Base-by-base conservation (phyloP, 2,329 filamentous ascomycete species). In the Lachnellula occidentalis region DNA sequence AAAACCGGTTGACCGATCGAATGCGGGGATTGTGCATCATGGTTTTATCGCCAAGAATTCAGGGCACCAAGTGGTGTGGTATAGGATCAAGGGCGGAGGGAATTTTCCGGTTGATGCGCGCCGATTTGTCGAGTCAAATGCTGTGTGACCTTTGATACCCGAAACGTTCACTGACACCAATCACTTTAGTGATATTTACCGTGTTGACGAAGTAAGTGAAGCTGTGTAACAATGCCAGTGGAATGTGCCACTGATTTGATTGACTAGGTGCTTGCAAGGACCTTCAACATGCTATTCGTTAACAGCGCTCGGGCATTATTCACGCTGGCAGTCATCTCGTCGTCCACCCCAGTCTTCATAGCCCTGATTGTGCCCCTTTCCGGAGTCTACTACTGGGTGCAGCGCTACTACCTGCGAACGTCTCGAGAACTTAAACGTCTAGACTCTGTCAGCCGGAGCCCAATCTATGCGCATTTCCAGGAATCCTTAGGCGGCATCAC, bases 381-480 rank as follows among this genome's bases (percentile, higher is more conserved):
- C 52, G 80, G 82, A 50, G 78, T 95, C 55, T 99, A 99, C 54
- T 80, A 95, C 64, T 95, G 85, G 74, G 95, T 97, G 65, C 94
- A 99, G 72, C 86, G 92, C 65, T 99, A 99, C 78, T 99, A 99
- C 71, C 82, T 99, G 48, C 83, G 92, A 59, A 96, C 94, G 14
- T 99, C 94, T 56, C 88, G 95, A 60, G 95, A 99, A 74, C 80
- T 99, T 61, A 99, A 99, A 78, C 83, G 94, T 61, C 79, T 99
- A 56, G 94, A 99, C 73, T 96, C 92, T 69, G 87, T 97, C 63
- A 96, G 88, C 70, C 86, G 91, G 65, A 96, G 92, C 70, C 95
- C 95, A 24, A 95, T 99, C 65, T 99, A 92, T 71, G 94, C 94
- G 6, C 95, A 99, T 72, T 99, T 99, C 75, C 94, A 99, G 70